Base-by-base conservation (phyloP, 495 filamentous ascomycete species). In the Talaromyces trachyspermus region DNA sequence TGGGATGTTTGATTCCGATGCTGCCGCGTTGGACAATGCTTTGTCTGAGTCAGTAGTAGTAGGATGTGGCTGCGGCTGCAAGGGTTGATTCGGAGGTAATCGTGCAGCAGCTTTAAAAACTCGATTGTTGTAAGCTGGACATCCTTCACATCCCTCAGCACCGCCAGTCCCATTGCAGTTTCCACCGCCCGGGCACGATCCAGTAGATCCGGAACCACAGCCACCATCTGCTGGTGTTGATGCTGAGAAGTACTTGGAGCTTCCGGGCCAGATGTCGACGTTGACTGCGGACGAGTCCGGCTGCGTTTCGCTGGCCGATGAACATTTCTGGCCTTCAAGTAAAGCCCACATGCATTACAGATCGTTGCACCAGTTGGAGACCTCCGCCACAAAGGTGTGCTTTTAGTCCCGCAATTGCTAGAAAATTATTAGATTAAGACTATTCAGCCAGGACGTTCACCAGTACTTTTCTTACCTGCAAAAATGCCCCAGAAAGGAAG, bases 291-390 rank as follows among this genome's bases (percentile, higher is more conserved):
- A 48, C 69, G 68, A 11, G 51, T 52, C n/a, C 66, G 63, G 51
- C 95, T 95, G 43, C 95, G 72, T 61, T 89, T 95, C 2, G 85
- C 89, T 2, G 92, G 92, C 32, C 92, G 83, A 50, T 83, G 77
- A 49, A 88, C 83, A 59, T 99, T 97, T 35, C 92, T 79, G 17
- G 89, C 89, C 62, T 97, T 99, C 39, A 85, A 68, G 61, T 99
- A 99, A 5, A 99, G 76, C 18, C 92, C 92, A 58, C 92, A 99
- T 10, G 92, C 92, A 66, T 99, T 99, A 68, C 92, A 99, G 30
- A 99, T 97, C 41, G 88, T 95, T 36, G 86, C 83, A 32, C 92
- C 92, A 43, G 86, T 83, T 0, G 91, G 94, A 2, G 91, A 95
- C 49, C 92, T 80, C 51, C 92, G 80, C 92, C 92, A 99, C 42